Evolutionary conservation across 306 rosid genomes (phyloP).

Genomic region (Medicago arabica): DNA sequence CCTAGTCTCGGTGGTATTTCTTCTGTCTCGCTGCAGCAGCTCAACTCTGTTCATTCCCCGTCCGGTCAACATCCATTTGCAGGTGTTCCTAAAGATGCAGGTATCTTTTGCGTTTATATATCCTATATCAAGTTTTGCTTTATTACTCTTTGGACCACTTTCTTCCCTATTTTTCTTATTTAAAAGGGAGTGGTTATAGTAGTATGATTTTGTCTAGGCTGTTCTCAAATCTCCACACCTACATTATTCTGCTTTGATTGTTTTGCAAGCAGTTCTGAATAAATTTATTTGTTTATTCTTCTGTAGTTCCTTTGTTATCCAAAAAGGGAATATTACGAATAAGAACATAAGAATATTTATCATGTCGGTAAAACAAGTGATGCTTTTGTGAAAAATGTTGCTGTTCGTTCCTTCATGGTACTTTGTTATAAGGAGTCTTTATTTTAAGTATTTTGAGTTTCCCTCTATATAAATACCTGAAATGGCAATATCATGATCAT

Average conservation of each 20-base stretch:
- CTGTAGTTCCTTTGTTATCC: constrained; percentile 2
- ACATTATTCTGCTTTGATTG: constrained; percentile 6
- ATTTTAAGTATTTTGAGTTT: constrained; percentile 1
- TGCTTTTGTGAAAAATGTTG: constrained; percentile 2
- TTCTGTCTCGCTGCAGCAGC: constrained; percentile 74
- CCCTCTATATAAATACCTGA: constrained; percentile 10
- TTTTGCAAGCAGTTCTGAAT: constrained; percentile 22
- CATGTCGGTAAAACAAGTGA: constrained; percentile 33
- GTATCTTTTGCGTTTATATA: constrained; percentile 41
- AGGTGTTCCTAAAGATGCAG: constrained; percentile 70
- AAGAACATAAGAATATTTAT: background rate
- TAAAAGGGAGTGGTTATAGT: constrained; percentile 27
- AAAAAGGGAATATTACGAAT: background rate
- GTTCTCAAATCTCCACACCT: background rate
- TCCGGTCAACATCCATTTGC: constrained; percentile 73
- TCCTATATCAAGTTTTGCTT: constrained; percentile 4
- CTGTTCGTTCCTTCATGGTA: constrained; percentile 21
- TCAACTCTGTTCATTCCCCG: constrained; percentile 69
- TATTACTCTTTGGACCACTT: constrained; percentile 16
- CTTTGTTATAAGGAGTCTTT: constrained; percentile 19
- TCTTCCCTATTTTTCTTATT: constrained; percentile 29
- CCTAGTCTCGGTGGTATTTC: constrained; percentile 69
- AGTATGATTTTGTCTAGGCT: constrained; percentile 9
- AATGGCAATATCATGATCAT: background rate
- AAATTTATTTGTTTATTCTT: background rate